These are phyloP conservation scores for Cucurbitaria berberidis DNA, from an alignment of 2,329 filamentous ascomycete species.

Conservation along the genomic window DNA sequence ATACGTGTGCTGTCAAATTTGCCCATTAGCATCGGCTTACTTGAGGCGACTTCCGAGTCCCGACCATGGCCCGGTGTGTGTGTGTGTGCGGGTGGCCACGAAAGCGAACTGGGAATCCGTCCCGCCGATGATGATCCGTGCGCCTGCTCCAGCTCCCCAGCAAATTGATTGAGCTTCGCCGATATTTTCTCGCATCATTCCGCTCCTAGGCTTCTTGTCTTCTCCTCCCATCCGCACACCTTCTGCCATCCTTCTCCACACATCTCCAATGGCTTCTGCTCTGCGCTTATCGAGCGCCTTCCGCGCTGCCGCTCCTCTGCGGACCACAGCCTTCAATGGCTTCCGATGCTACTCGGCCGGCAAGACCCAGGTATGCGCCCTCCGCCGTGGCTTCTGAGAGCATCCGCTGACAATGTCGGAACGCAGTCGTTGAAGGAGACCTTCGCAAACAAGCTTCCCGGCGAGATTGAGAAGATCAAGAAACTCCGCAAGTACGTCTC, in stretches of 20 bases:
- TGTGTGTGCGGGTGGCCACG: too few species aligned
- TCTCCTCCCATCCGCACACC: conserved; percentile 40
- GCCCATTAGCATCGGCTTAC: not conserved
- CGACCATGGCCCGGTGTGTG: too few species aligned
- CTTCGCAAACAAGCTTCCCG: conserved; percentile 93
- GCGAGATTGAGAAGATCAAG: conserved; percentile 99
- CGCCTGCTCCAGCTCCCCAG: conserved; percentile 10
- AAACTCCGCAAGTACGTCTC: conserved; percentile 82
- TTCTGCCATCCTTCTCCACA: conserved; percentile 45
- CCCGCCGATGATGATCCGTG: conserved; percentile 18
- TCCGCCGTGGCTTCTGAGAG: conserved; percentile 6
- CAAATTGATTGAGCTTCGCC: conserved; percentile 20
- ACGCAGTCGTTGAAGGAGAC: conserved; percentile 95
- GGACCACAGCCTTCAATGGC: conserved; percentile 79
- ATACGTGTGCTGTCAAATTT: not conserved
- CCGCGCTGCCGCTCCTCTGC: conserved; percentile 70
- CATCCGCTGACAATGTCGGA: conserved; percentile 36
- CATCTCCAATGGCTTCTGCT: conserved; percentile 74
- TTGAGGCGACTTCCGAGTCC: not conserved
- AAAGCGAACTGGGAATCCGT: not conserved
- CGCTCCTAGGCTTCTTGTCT: conserved; percentile 32
- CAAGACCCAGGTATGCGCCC: conserved; percentile 77
- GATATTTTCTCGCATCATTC: conserved; percentile 35
- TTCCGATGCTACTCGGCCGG: conserved; percentile 86
- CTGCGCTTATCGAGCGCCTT: conserved; percentile 83